Conservation (phyloP, 1,284 basidiomycete species). For the Ustilago nuda region DNA sequence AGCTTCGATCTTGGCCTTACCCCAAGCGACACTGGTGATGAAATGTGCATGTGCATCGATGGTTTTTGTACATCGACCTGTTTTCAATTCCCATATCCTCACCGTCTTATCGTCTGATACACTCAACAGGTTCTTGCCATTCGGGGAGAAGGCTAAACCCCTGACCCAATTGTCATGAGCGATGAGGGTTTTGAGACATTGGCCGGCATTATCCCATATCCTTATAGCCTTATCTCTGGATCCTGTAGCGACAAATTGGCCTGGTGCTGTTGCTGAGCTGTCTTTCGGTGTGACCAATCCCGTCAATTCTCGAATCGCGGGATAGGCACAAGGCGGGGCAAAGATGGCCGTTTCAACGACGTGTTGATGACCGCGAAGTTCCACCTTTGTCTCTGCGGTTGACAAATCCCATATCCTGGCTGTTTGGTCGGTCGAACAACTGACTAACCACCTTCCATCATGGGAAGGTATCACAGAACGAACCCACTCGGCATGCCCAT, state of each 20-base stretch:
- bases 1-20: conserved; percentile 56
- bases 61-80: conserved; percentile 82
- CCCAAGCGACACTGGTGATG: conserved; percentile 71
- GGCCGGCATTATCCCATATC: conserved; percentile 85
- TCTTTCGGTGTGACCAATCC: conserved; percentile 74
- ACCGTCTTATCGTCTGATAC: conserved; percentile 91
- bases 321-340: conserved; percentile 80
- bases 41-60: conserved; percentile 89
- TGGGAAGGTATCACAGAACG: conserved; percentile 78
- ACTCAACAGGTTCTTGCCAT: conserved; percentile 84
- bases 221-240: conserved; percentile 88
- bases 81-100: conserved; percentile 85
- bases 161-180: conserved; percentile 68
- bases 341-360: conserved; percentile 86
- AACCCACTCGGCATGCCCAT: conserved; percentile 79
- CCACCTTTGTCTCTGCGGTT: conserved; percentile 81
- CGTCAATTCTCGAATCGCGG: conserved; percentile 81
- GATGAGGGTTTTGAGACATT: conserved; percentile 76
- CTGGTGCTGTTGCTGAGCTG: conserved; percentile 69
- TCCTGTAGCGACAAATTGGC: conserved; percentile 80
- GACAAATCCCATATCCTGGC: conserved; percentile 82
- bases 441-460: conserved; percentile 80
- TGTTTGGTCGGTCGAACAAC: conserved; percentile 88
- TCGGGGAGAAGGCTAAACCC: conserved; percentile 60
- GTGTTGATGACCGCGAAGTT: conserved; percentile 88